These are phyloP conservation scores for Mucor plumbeus DNA, from an alignment of 371 early-diverging fungal genomes.

Conservation along the genomic window DNA sequence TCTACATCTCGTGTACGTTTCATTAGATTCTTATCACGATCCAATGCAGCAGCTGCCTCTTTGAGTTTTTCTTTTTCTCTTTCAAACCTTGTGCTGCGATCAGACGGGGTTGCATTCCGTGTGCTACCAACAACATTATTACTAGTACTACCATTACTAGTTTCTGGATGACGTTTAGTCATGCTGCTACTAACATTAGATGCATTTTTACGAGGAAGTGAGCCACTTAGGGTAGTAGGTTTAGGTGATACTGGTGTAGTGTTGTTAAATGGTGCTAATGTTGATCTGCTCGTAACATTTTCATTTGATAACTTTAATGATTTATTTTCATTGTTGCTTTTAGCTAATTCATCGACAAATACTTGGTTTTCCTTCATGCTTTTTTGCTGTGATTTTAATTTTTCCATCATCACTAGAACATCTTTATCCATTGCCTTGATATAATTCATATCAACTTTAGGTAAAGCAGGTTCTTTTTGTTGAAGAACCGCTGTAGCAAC, in stretches of 20 bases:
- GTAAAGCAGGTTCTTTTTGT: constrained; percentile 5
- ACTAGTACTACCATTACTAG: not conserved
- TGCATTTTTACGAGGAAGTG: constrained; percentile 17
- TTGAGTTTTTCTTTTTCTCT: constrained; percentile 35
- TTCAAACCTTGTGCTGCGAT: constrained; percentile 27
- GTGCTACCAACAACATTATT: not conserved
- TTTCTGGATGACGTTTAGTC: constrained; percentile 9
- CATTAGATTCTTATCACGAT: constrained; percentile 26
- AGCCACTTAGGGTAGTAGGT: constrained; percentile 13
- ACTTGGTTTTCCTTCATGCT: not conserved
- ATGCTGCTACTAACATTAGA: not conserved
- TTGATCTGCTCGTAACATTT: not conserved
- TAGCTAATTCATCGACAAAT: not conserved
- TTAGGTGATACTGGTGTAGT: constrained; percentile 13
- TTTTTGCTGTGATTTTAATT: constrained; percentile 18
- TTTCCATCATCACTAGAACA: constrained; percentile 25
- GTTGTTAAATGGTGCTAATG: not conserved
- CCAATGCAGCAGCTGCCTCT: constrained; percentile 28
- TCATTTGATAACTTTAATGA: not conserved
- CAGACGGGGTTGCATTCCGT: constrained; percentile 3
- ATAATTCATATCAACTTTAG: constrained; percentile 10
- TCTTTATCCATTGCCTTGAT: constrained; percentile 24
- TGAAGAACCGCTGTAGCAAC: not conserved
- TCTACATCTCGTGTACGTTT: constrained; percentile 11
- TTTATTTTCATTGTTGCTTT: not conserved